These are phyloP conservation scores for Colletotrichum sansevieriae DNA, from an alignment of 2,329 filamentous ascomycete species.

Conservation along the genomic window DNA sequence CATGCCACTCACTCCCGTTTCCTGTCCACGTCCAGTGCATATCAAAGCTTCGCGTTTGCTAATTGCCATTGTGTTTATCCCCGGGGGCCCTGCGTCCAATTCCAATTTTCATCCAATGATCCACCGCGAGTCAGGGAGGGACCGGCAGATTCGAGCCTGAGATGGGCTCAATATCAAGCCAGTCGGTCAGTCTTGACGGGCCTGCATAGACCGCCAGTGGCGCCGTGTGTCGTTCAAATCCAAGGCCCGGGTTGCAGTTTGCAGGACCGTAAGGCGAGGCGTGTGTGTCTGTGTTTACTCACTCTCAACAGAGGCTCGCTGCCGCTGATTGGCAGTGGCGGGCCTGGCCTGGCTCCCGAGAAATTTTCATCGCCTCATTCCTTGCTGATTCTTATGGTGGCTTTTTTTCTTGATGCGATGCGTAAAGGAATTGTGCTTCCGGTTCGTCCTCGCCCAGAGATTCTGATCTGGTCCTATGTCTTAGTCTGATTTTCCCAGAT, in stretches of 20 bases:
- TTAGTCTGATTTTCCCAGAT: slow-evolving; percentile 8
- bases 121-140: background rate
- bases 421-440: slow-evolving; percentile 2
- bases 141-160: background rate
- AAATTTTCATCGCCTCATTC: slow-evolving; percentile 29
- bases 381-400: background rate
- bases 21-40: background rate
- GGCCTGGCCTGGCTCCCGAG: background rate
- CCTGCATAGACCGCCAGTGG: slow-evolving; percentile 27
- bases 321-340: no score
- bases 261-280: no score
- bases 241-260: no score
- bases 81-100: fast-evolving
- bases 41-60: background rate
- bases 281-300: background rate
- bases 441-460: slow-evolving; percentile 23
- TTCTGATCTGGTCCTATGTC: background rate
- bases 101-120: background rate
- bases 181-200: background rate
- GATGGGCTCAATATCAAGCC: slow-evolving; percentile 21
- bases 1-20: background rate
- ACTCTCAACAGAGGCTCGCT: background rate
- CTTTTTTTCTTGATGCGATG: background rate
- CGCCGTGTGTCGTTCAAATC: slow-evolving; percentile 7
- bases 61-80: slow-evolving; percentile 1